phyloP scores from a whole-genome alignment of 2,329 filamentous ascomycete species.

The Stemphylium beticola region DNA sequence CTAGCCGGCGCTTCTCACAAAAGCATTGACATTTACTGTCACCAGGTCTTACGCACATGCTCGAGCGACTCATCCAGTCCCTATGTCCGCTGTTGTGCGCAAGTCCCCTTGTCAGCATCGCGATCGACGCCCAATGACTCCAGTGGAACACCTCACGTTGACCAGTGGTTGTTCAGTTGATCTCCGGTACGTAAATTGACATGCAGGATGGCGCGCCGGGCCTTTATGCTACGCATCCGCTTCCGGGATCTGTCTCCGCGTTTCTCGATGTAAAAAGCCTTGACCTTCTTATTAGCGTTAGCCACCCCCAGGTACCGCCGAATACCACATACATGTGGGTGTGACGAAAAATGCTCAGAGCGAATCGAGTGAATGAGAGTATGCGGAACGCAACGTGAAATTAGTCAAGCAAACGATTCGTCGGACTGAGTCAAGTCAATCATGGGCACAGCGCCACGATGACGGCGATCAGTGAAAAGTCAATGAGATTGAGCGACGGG shows the following conservation, averaged over 20 bases:
- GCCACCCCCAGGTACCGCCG: slow-evolving; percentile 8
- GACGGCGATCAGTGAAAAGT: neutral
- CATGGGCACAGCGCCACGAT: neutral
- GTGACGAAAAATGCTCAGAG: neutral
- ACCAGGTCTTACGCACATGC: neutral
- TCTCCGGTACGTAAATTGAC: slow-evolving; percentile 6
- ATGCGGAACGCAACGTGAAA: slow-evolving; percentile 6
- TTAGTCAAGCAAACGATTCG: slow-evolving; percentile 1
- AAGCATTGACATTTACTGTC: slow-evolving; percentile 6
- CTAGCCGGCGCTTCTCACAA: slow-evolving; percentile 2
- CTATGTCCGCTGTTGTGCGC: slow-evolving; percentile 9
- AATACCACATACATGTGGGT: slow-evolving; percentile 9
- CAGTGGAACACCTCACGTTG: slow-evolving; percentile 17
- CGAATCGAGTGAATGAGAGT: neutral
- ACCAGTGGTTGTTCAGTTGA: slow-evolving; percentile 2
- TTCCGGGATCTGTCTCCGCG: slow-evolving; percentile 15
- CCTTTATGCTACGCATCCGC: slow-evolving; percentile 12
- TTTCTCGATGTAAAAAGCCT: slow-evolving; percentile 12
- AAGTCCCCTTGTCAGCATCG: neutral
- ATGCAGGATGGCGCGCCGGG: slow-evolving; percentile 21
- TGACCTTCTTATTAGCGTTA: slow-evolving; percentile 36
- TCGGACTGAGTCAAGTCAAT: neutral
- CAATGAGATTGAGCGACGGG: neutral
- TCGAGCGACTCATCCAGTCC: slow-evolving; percentile 8
- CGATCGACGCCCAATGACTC: slow-evolving; percentile 12